A percentile compares a stretch with the other conserved stretches of the same genome.
Evolutionary conservation across 2,329 filamentous ascomycete species (phyloP).

Genomic region (Boeremia exigua): DNA sequence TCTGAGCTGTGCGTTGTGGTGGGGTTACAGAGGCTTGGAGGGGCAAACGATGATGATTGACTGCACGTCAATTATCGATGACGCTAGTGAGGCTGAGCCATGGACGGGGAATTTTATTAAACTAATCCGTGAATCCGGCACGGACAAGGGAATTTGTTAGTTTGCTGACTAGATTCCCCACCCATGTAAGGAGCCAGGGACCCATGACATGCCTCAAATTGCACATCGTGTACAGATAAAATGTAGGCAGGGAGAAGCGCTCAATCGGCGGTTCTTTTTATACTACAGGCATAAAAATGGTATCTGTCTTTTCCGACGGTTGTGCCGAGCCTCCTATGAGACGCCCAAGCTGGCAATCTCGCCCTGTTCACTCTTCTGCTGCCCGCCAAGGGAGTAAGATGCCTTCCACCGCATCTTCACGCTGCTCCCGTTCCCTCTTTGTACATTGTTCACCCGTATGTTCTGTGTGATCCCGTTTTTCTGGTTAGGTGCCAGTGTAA

Average conservation of each 20-base stretch:
- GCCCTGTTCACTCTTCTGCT: conserved; percentile 77
- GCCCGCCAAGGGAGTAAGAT: conserved; percentile 73
- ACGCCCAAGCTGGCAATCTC: conserved; percentile 82
- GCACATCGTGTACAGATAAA: background rate
- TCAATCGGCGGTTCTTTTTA: background rate
- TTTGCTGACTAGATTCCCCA: too few relatives aligned
- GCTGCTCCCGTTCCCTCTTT: conserved; percentile 73
- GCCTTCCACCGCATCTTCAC: conserved; percentile 91
- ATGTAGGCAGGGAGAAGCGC: background rate
- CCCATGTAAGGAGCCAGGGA: background rate
- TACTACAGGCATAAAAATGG: conserved; percentile 8
- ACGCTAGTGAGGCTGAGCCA: conserved; percentile 6
- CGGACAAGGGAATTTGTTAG: too few relatives aligned
- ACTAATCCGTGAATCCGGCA: too few relatives aligned
- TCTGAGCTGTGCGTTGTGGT: background rate
- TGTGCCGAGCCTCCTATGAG: conserved; percentile 55
- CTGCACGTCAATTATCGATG: conserved; percentile 30
- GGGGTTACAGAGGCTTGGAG: conserved; percentile 19
- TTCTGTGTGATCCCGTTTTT: conserved; percentile 81
- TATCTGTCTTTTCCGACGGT: conserved; percentile 4
- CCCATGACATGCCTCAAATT: conserved; percentile 18
- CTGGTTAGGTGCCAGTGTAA: conserved; percentile 72
- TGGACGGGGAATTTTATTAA: too few relatives aligned
- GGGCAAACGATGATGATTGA: conserved; percentile 25
- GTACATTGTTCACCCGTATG: conserved; percentile 78